A percentile compares a stretch with the other conserved stretches of the same genome.
These are phyloP conservation scores for Wilcoxina mikolae DNA, from an alignment of 495 filamentous ascomycete species.

Conservation along the genomic window DNA sequence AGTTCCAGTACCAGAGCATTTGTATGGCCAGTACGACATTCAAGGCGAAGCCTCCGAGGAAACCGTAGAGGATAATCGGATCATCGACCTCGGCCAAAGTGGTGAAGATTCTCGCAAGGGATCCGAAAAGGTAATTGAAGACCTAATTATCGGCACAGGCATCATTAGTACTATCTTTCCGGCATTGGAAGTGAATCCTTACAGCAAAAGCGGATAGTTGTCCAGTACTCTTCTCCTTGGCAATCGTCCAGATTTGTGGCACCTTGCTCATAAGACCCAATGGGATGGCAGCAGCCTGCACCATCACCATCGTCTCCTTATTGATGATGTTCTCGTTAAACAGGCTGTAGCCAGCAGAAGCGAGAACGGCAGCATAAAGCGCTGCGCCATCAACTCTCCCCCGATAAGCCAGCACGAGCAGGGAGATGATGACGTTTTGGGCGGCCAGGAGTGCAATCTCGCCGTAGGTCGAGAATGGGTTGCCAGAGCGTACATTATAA, in stretches of 20 bases:
- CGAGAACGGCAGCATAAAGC: conserved; percentile 60
- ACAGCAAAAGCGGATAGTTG: conserved; percentile 94
- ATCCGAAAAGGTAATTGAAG: conserved; percentile 91
- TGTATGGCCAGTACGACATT: conserved; percentile 76
- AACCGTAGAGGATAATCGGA: conserved; percentile 84
- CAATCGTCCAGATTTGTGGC: conserved; percentile 80
- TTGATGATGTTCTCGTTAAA: conserved; percentile 54
- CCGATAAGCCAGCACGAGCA: conserved; percentile 66
- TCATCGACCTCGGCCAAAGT: conserved; percentile 93
- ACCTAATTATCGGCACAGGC: conserved; percentile 52
- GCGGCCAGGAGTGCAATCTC: conserved; percentile 81
- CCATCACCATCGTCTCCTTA: conserved; percentile 50
- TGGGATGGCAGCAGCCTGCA: conserved; percentile 74
- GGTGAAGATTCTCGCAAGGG: conserved; percentile 86
- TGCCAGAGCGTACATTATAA: conserved; percentile 78
- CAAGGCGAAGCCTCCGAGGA: conserved; percentile 72
- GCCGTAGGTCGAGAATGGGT: conserved; percentile 91
- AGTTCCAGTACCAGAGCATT: conserved; percentile 96
- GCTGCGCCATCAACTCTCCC: conserved; percentile 47
- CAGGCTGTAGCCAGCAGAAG: conserved; percentile 48
- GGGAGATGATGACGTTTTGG: conserved; percentile 79
- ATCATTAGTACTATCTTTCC: neutral
- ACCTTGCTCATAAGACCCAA: conserved; percentile 75
- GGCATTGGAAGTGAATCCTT: conserved; percentile 31
- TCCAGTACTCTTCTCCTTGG: conserved; percentile 70